Percentiles rank a stretch among this genome's conserved stretches.
Evolutionary conservation across 371 early-diverging fungal genomes (phyloP).

Genomic region (Apophysomyces elegans): DNA sequence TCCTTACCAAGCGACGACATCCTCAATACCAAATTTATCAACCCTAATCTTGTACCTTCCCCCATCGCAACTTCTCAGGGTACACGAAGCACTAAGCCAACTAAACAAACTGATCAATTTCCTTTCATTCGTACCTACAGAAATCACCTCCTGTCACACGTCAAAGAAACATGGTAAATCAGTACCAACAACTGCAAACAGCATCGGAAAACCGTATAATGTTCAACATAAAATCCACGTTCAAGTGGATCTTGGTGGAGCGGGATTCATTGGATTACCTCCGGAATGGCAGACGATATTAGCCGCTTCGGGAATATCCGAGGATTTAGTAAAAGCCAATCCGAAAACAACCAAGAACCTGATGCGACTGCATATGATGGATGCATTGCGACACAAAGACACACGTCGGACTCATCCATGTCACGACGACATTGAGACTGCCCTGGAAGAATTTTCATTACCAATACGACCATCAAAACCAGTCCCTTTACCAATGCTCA

Average conservation of each 20-base stretch:
- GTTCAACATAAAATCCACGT: slow-evolving; percentile 57
- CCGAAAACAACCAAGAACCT: slow-evolving; percentile 55
- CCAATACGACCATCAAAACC: slow-evolving; percentile 45
- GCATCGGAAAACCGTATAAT: slow-evolving; percentile 57
- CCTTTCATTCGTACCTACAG: slow-evolving; percentile 2
- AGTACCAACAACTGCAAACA: slow-evolving; percentile 10
- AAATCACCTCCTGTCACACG: slow-evolving; percentile 1
- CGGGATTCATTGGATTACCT: slow-evolving; percentile 50
- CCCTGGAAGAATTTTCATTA: slow-evolving; percentile 25
- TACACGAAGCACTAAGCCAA: background rate
- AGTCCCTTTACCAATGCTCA: slow-evolving; percentile 23
- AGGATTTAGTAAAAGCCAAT: slow-evolving; percentile 57
- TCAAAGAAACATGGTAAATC: slow-evolving; percentile 3
- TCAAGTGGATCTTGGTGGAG: slow-evolving; percentile 39
- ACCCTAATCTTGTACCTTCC: slow-evolving; percentile 57
- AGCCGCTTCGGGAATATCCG: slow-evolving; percentile 42
- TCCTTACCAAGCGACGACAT: slow-evolving; percentile 58
- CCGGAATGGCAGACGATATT: slow-evolving; percentile 42
- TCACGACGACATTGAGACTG: slow-evolving; percentile 18
- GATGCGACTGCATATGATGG: slow-evolving; percentile 60
- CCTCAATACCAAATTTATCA: slow-evolving; percentile 54
- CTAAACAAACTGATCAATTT: background rate
- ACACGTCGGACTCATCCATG: slow-evolving; percentile 8
- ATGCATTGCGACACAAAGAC: slow-evolving; percentile 35
- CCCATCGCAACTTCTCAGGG: slow-evolving; percentile 17